Evolutionary conservation across 2,329 filamentous ascomycete species (phyloP), one percentile per base, ranked within the genome.

Genomic region (Pseudogymnoascus sp.): DNA sequence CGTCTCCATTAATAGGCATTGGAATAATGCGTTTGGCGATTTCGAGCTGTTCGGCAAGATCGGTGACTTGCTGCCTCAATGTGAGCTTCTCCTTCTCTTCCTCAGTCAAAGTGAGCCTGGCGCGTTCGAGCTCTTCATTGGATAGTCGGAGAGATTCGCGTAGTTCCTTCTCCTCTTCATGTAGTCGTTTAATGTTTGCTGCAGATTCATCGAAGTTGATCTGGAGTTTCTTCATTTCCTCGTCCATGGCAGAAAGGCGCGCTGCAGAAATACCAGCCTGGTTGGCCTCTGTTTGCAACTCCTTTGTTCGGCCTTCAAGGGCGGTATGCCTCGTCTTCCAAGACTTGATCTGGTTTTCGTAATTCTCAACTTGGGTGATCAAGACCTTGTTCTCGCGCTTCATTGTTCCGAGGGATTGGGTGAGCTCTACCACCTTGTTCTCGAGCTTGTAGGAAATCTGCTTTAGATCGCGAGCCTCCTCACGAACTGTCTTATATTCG

Each of bases 381-480:
- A 99, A 81, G 61, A 83, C 82, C 79, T 95, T 96, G 82, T 99
- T 99, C 76, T 96, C 90, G 64, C 86, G 83, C 78, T 95, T 96
- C 81, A 96, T 88, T 8, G 90, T 86, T 65, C 94, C 92, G 67
- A 99, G 76, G 57, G 88, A 90, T 74, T 99, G 94, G 1, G 94
- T 99, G 69, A 99, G 82, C 77, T 99, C 94, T 64, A 99, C 90
- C 64, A 99, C 94, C 84, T 99, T 99, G 82, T 99, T 97, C 74
- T 99, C 94, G 68, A 99, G 79, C 79, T 96, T 97, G 80, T 99
- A 99, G 2, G 94, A 97, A 67, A 99, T 99, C 75, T 97, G 92
- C 80, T 97, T 97, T 73, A 99, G 83, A 77, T 99, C 95, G 71
- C 94, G 89, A 65, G 94, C 94, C 75, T 99, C 94, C 74, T 96